Percentiles rank a stretch among this genome's conserved stretches.
Evolutionary conservation across 768 basidiomycete species (phyloP).

Genomic region (Leccinum incarnatum): DNA sequence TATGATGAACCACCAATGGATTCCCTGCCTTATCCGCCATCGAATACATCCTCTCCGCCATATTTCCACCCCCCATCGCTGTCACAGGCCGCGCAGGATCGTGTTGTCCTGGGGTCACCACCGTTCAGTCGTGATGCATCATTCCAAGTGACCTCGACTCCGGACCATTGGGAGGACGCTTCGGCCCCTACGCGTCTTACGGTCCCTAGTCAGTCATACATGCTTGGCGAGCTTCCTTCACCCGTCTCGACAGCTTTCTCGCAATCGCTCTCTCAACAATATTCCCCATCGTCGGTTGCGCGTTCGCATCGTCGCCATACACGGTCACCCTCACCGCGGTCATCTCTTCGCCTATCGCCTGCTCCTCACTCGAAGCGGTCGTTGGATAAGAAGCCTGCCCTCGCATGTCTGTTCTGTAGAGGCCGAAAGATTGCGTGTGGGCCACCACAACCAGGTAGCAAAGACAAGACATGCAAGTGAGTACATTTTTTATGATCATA

Average conservation of each 20-base stretch:
- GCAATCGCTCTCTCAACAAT: slow-evolving; percentile 13
- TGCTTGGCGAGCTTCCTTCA: slow-evolving; percentile 17
- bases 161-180: slow-evolving; percentile 25
- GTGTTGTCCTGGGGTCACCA: slow-evolving; percentile 10
- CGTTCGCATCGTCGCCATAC: slow-evolving; percentile 25
- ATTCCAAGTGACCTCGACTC: slow-evolving; percentile 3
- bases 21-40: slow-evolving; percentile 30
- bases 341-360: slow-evolving; percentile 21
- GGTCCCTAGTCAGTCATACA: slow-evolving; percentile 15
- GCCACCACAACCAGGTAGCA: slow-evolving; percentile 50
- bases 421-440: slow-evolving; percentile 71
- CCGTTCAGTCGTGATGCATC: slow-evolving; percentile 12
- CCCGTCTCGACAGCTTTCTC: slow-evolving; percentile 8
- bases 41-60: slow-evolving; percentile 16
- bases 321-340: slow-evolving; percentile 28
- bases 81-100: slow-evolving; percentile 16
- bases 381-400: slow-evolving; percentile 52
- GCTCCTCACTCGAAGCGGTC: slow-evolving; percentile 23
- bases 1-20: slow-evolving; percentile 31
- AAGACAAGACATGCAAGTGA: slow-evolving; percentile 65
- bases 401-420: slow-evolving; percentile 65
- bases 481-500: slow-evolving; percentile 26
- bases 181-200: slow-evolving; percentile 4
- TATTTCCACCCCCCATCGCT: slow-evolving; percentile 17
- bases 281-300: slow-evolving; percentile 9